Percentiles rank a stretch among this genome's conserved stretches.
Conservation (phyloP, 345 rosid species). For the rapeseed (Brassica napus) region DNA sequence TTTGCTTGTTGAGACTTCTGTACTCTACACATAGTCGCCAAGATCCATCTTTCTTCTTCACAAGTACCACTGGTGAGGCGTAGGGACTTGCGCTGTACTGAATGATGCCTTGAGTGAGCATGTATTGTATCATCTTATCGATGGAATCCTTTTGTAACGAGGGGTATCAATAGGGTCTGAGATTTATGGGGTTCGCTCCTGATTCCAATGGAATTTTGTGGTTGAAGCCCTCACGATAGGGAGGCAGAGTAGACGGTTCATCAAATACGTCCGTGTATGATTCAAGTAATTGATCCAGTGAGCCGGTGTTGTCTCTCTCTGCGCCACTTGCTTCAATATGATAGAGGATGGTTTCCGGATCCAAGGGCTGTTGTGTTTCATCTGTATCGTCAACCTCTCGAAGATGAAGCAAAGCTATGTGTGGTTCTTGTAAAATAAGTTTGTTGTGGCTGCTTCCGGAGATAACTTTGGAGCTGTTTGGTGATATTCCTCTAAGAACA, state of each 20-base stretch:
- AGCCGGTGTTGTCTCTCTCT: not conserved
- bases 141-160: not conserved
- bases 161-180: not conserved
- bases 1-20: not conserved
- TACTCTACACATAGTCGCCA: not conserved
- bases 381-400: not conserved
- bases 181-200: not conserved
- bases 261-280: not conserved
- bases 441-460: not conserved
- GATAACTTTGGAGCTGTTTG: not conserved
- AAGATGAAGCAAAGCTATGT: not conserved
- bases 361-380: not conserved
- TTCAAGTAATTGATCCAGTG: not conserved
- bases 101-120: not conserved
- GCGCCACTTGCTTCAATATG: not conserved
- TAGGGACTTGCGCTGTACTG: not conserved
- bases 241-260: not conserved
- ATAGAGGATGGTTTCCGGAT: not conserved
- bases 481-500: not conserved
- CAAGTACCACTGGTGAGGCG: not conserved
- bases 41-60: not conserved
- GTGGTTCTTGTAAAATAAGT: not conserved
- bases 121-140: not conserved
- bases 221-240: not conserved
- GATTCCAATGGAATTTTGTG: not conserved